These are phyloP conservation scores for Geranium incanum DNA, from an alignment of 441 rosid species.

Conservation along the genomic window DNA sequence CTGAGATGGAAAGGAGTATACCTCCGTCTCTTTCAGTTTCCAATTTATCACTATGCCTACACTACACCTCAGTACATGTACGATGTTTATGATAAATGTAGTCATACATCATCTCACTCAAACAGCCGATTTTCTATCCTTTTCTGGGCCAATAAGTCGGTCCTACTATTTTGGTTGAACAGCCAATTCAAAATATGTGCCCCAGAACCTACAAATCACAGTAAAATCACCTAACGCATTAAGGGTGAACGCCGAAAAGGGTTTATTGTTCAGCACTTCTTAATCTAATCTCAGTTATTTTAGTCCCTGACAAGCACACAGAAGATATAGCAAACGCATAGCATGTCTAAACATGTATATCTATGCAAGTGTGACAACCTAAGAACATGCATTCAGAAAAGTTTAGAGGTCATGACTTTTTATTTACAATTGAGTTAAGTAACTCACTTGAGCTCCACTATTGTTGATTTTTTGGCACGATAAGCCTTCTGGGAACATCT, in stretches of 20 bases:
- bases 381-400: background rate
- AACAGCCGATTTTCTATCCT: background rate
- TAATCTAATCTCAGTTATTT: background rate
- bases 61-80: background rate
- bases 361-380: background rate
- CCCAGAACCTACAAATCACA: background rate
- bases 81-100: background rate
- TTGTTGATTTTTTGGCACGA: background rate
- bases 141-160: background rate
- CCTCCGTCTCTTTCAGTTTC: background rate
- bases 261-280: background rate
- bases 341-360: background rate
- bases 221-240: background rate
- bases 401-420: background rate
- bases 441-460: background rate
- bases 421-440: background rate
- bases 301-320: background rate
- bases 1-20: background rate
- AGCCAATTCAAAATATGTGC: background rate
- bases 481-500: constrained; percentile 3
- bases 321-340: background rate
- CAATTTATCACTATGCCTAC: background rate
- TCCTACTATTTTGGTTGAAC: background rate
- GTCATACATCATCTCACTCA: background rate
- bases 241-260: background rate